Evolutionary conservation across 805 yeast species (phyloP), one percentile per base, ranked within the genome.

Genomic region (Cyberlindnera maclurae): DNA sequence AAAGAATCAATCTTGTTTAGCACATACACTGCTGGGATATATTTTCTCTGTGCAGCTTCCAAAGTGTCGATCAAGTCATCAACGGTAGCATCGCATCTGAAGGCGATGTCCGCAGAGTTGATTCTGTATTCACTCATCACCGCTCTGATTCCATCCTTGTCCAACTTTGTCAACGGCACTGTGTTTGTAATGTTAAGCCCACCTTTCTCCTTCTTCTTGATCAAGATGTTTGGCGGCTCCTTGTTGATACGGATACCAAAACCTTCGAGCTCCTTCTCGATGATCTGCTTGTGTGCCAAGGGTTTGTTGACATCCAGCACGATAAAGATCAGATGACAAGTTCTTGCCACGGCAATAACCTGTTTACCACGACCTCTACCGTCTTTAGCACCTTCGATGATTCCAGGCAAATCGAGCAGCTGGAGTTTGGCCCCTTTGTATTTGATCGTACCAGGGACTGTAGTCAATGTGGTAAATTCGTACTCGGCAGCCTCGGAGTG

Each of bases 341-440:
- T 87, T 64, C 98, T 77, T n/a, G 97, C 97, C 43, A 93, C 98
- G 2, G 98, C 98, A 64, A 93, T 93, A 40, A 93, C 98, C 65
- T 93, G 98, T 52, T 75, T 82, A 72, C 95, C 95, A 71, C 95
- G 73, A 66, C 95, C 95, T 60, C 82, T 77, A 64, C 95, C 95
- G 55, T 84, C 93, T 49, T 83, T 83, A 45, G 95, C 95, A 63
- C 94, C 94, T 62, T 84, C 93, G 55, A 84, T 83, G 51, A 84
- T 84, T 59, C 95, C 95, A 8, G 95, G 95, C 46, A 84, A 74
- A 73, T 84, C 95, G 54, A 84, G 64, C 95, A 93, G 87, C 68
- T 93, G 99, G 48, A 93, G 82, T 67, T 87, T 90, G 38, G 98
- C 97, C 56, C 99, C 99, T 52, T 89, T 86, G 58, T 87, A 90